Conservation (phyloP, 495 filamentous ascomycete genomes). For the Usnea hakonensis region DNA sequence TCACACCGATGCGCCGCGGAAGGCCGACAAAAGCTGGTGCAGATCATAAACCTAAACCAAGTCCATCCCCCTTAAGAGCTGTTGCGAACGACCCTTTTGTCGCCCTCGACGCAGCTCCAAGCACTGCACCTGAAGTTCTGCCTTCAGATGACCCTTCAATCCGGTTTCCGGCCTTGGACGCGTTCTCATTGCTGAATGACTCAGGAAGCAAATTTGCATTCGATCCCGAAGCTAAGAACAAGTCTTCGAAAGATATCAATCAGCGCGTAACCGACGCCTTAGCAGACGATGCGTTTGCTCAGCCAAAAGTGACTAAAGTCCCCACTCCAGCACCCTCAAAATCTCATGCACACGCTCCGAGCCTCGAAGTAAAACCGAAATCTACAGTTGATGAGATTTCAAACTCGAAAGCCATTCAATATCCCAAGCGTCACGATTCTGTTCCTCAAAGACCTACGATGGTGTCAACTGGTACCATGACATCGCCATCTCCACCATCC, state of each 20-base stretch:
- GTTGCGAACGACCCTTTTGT: slow-evolving; percentile 81
- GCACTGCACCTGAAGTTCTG: slow-evolving; percentile 39
- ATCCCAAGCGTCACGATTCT: slow-evolving; percentile 39
- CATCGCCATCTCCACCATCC: slow-evolving; percentile 61
- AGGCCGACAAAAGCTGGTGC: slow-evolving; percentile 56
- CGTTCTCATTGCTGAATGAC: slow-evolving; percentile 86
- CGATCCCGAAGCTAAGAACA: slow-evolving; percentile 44
- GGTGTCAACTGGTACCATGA: slow-evolving; percentile 95
- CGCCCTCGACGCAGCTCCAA: slow-evolving; percentile 61
- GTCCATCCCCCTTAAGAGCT: slow-evolving; percentile 64
- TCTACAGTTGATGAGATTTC: not conserved
- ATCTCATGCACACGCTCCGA: slow-evolving; percentile 20
- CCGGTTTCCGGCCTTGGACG: slow-evolving; percentile 84
- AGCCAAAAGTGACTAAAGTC: slow-evolving; percentile 32
- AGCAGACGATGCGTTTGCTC: slow-evolving; percentile 81
- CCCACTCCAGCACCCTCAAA: slow-evolving; percentile 24
- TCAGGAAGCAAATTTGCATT: slow-evolving; percentile 86
- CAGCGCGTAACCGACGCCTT: slow-evolving; percentile 73
- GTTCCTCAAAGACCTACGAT: slow-evolving; percentile 56
- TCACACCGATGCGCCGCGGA: slow-evolving; percentile 89
- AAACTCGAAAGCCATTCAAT: slow-evolving; percentile 22
- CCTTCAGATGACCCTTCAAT: slow-evolving; percentile 66
- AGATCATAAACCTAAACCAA: slow-evolving; percentile 48
- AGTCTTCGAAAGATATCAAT: slow-evolving; percentile 51
- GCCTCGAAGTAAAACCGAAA: not conserved